Base-by-base conservation (phyloP, 768 basidiomycete genomes). In the Lactarius psammicola region DNA sequence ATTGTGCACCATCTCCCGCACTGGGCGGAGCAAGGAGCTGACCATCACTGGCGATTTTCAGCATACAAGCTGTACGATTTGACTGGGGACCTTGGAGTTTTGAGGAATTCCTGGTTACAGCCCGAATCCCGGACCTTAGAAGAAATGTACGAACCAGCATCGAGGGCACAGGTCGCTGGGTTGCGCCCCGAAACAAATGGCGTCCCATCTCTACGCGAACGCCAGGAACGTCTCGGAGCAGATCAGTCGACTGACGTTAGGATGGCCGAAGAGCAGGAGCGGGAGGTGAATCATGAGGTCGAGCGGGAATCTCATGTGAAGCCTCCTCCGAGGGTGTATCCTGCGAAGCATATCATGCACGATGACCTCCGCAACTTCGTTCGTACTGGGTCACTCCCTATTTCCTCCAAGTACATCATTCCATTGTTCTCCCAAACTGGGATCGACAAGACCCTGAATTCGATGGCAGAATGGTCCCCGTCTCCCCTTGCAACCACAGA, bases 11-110 rank as follows among this genome's bases (percentile, higher is more conserved):
- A 63, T n/a, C 38, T 63, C 18, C 55, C 62, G 1, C 54, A 56
- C 33, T 63, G 62, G 62, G 54, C 54, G 2, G 7, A 56, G 33
- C 62, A 63, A 33, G 62, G 55, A 38, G 30, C 33, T 10, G 61
- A 69, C 55, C 65, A 61, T 23, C 31, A 40, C 15, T 26, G 33
- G 13, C 61, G 68, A 0, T 57, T 31, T 10, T 13, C 17, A 0
- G 62, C 62, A 7, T 57, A 33, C 31, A 40, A 44, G 20, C 5
- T 0, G 2, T 54, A 62, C 34, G 8, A n/a, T 4, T 17, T 30
- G 18, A 44, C 23, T 23, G n/a, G 31, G 2, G 30, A 63, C 15
- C 15, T 31, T 13, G 62, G 6, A 0, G 13, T 8, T 55, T 40
- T 63, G n/a, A 30, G 13, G 17, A 34, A 13, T 28, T 23, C 38